phyloP scores from a whole-genome alignment of 164 flowering plant genomes.

The Magnolia officinalis region DNA sequence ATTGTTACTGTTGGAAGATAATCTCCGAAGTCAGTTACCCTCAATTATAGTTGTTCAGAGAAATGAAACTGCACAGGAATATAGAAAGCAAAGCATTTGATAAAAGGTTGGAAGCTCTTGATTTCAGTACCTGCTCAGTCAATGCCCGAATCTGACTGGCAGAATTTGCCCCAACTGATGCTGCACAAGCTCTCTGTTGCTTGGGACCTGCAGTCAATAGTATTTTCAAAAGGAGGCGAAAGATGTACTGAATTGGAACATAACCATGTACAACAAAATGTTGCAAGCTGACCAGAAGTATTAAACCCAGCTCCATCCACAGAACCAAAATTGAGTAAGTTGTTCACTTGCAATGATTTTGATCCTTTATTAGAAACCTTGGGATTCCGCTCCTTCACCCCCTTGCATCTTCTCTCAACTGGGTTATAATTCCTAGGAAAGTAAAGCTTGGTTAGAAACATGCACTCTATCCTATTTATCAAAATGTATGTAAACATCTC shows the following conservation, averaged over 20 bases:
- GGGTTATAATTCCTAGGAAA: constrained; percentile 74
- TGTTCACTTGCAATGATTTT: constrained; percentile 66
- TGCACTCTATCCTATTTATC: not conserved
- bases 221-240: constrained; percentile 3
- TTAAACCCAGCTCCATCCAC: constrained; percentile 26
- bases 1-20: not conserved
- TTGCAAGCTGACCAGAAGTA: constrained; percentile 36
- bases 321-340: constrained; percentile 27
- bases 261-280: not conserved
- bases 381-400: constrained; percentile 47
- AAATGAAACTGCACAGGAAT: not conserved
- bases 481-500: not conserved
- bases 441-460: not conserved
- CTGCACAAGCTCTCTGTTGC: constrained; percentile 32
- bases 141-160: constrained; percentile 41
- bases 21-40: not conserved
- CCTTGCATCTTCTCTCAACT: constrained; percentile 76
- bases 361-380: constrained; percentile 46
- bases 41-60: not conserved
- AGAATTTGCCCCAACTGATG: constrained; percentile 32
- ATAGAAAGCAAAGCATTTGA: not conserved
- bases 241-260: not conserved
- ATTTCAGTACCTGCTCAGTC: constrained; percentile 53
- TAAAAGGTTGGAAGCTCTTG: not conserved
- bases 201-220: constrained; percentile 31